Base-by-base conservation (phyloP, 371 early-diverging fungal genomes). In the Mortierella sp. region DNA sequence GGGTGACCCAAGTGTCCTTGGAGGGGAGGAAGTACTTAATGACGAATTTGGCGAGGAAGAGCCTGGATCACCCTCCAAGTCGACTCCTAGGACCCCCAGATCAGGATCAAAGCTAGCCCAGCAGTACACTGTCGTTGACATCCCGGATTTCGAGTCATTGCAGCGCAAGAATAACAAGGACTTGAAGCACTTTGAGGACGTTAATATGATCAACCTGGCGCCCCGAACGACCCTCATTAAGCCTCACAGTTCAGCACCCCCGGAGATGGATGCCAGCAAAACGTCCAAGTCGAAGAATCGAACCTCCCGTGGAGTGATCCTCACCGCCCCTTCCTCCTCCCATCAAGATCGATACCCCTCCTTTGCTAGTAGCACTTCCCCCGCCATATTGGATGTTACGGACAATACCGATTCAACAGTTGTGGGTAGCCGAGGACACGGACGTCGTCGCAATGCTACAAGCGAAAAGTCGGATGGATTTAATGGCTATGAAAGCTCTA, bases 41-140 rank as follows among this genome's bases (percentile, higher is more conserved):
- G 24, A 28, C 1, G 56, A 60, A 19, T 39, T 45, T 28, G 66
- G 53, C 19, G 41, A 53, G 16, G 49, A 58, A 12, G 64, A 50
- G 28, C 19, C 9, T 29, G 39, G 51, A 3, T 27, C 39, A 10
- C 27, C 51, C 5, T 49, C 39, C 14, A 37, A 12, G 4, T 14
- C 29, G 21, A 19, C 17, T 21, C 43, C 12, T 25, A 43, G 6
- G 12, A 25, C 12, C 19, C 40, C 7, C 14, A 8, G 7, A 28
- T 19, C 1, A 16, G 16, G 16, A 29, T 61, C 67, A 5, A 47
- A 41, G 37, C 51, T 8, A 9, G 58, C 46, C 10, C 7, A 43
- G 6, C 52, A 57, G 46, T 76, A 57, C 51, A 54, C 63, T 1
- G 70, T 76, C 5, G 59, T 54, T 3, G 77, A 76, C 8, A 76